Evolutionary conservation across 148 eudicot species (phyloP).

Genomic region (Chenopodium berlandieri): DNA sequence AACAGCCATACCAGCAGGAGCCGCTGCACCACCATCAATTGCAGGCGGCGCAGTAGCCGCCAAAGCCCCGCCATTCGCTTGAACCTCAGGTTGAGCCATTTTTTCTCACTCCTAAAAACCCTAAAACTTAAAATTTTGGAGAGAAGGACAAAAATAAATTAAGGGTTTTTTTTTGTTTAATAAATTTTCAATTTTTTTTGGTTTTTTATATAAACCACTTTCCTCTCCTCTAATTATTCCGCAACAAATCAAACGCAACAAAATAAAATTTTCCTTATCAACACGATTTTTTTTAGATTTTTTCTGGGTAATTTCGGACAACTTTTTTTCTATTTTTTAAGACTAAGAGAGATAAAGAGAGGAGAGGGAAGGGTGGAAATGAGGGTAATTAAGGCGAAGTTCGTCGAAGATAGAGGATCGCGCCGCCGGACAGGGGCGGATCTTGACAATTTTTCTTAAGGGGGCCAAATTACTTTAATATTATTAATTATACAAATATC

Average conservation of each 20-base stretch:
- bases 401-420: slow-evolving; percentile 32
- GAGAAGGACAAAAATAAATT: background rate
- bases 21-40: slow-evolving; percentile 15
- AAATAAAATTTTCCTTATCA: background rate
- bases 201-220: slow-evolving; percentile 29
- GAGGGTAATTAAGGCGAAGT: slow-evolving; percentile 33
- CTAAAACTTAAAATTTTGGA: slow-evolving; percentile 1
- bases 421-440: background rate
- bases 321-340: slow-evolving; percentile 18
- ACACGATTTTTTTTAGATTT: background rate
- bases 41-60: slow-evolving; percentile 25
- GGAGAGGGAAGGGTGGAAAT: slow-evolving; percentile 67
- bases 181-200: slow-evolving; percentile 23
- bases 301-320: background rate
- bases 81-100: slow-evolving; percentile 59
- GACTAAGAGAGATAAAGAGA: slow-evolving; percentile 31
- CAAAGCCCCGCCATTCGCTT: slow-evolving; percentile 32
- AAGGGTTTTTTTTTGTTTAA: slow-evolving; percentile 18
- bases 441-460: too few species aligned
- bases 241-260: slow-evolving; percentile 6
- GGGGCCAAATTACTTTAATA: too few species aligned
- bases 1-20: background rate
- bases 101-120: slow-evolving; percentile 18
- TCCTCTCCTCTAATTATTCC: slow-evolving; percentile 82
- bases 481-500: too few species aligned